phyloP scores from a whole-genome alignment of 2,329 filamentous ascomycete genomes.

The Penicillium decumbens region DNA sequence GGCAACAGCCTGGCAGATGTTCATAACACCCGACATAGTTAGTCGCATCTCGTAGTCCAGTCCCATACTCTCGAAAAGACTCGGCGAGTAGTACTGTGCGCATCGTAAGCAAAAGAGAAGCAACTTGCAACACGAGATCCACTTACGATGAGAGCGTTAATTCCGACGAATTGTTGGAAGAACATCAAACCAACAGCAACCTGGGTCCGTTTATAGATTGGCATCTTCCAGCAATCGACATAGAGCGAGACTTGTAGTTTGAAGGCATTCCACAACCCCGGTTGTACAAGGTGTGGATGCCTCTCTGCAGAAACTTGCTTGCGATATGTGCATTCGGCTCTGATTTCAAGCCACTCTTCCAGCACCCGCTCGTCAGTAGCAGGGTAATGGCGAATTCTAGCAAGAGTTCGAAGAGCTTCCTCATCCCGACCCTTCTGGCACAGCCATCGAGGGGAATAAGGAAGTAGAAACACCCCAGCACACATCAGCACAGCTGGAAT shows the following conservation, averaged over 20 bases:
- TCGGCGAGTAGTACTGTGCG: constrained; percentile 48
- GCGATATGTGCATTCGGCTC: neutral
- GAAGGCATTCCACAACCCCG: too few relatives aligned
- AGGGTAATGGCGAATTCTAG: constrained; percentile 44
- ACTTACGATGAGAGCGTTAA: constrained; percentile 48
- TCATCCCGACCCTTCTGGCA: constrained; percentile 41
- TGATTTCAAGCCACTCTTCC: neutral
- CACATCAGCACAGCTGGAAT: too few relatives aligned
- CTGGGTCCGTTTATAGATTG: constrained; percentile 43
- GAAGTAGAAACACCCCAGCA: constrained; percentile 44
- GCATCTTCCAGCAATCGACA: too few relatives aligned
- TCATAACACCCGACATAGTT: constrained; percentile 35
- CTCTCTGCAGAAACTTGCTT: neutral
- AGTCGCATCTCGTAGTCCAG: constrained; percentile 29
- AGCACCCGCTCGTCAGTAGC: constrained; percentile 31
- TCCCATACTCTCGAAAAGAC: constrained; percentile 39
- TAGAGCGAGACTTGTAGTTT: too few relatives aligned
- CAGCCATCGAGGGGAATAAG: constrained; percentile 46
- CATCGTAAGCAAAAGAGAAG: too few relatives aligned
- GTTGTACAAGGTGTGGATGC: constrained; percentile 24
- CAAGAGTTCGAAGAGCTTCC: constrained; percentile 33
- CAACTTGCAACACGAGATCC: too few relatives aligned
- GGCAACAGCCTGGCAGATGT: constrained; percentile 35
- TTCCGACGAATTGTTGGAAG: constrained; percentile 43
- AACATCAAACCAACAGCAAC: constrained; percentile 39